Evolutionary conservation across 768 basidiomycete genomes (phyloP), one percentile per base, ranked within the genome.

Genomic region (Mycena capillaripes): DNA sequence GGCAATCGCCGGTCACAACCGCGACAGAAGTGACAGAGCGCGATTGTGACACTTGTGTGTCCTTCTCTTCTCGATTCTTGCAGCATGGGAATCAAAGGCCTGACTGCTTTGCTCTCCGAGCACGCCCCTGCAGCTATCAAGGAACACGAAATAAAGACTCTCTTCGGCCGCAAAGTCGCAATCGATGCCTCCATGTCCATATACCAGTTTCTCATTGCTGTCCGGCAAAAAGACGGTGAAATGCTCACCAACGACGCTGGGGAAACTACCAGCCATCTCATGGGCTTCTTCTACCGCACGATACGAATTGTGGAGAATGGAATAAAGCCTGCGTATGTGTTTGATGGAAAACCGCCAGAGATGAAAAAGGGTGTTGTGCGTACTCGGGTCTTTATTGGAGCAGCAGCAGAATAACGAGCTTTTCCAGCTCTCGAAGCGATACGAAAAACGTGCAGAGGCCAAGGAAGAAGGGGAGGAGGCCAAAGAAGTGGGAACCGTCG

Each of bases 161-260:
- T 99, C 52, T 99, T 99, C 76, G 97, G 98, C 2, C 92, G 98
- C 77, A 99, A 98, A 86, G 97, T 99, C 75, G 97, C 97, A 70
- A 96, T 99, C 75, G 98, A 99, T 87, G 98, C 98, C 79, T 97
- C 95, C 71, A 96, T 97, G 95, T 95, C 93, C 3, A 97, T 97
- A 61, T 97, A 97, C 87, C 96, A 97, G 80, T 99, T 99, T 82
- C 90, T 99, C 70, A 99, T 99, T 69, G 98, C 98, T 23, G 98
- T 99, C 14, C 89, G 98, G 34, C 97, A 97, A 82, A 93, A 91
- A 80, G 98, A 99, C 80, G 98, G 98, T 23, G 96, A 99, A 82
- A 90, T 97, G 87, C 89, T 99, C 75, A 97, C 93, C 77, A 98
- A 98, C 79, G 97, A 99, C n/a, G 91, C 93, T 0, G 98, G 98